These are phyloP conservation scores for Pseudoperonospora humuli DNA, from an alignment of 352 stramenopile genomes.

Conservation along the genomic window DNA sequence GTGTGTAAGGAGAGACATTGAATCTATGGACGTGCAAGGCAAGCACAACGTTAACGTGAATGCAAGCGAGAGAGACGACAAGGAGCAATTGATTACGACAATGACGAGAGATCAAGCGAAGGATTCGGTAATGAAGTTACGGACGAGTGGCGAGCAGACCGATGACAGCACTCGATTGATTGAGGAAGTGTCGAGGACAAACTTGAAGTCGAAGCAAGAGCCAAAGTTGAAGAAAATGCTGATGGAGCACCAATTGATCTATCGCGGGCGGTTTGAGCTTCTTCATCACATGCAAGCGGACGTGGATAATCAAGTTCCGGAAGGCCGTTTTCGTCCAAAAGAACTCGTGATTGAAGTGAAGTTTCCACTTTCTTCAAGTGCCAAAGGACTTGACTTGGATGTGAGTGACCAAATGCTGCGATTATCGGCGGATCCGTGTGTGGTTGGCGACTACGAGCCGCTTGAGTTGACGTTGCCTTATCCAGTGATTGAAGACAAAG, in stretches of 20 bases:
- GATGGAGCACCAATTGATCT: slow-evolving; percentile 54
- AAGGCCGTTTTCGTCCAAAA: slow-evolving; percentile 36
- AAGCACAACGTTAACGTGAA: too few species aligned
- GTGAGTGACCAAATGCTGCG: slow-evolving; percentile 47
- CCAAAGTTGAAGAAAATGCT: slow-evolving; percentile 18
- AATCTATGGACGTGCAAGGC: too few species aligned
- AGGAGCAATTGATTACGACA: slow-evolving; percentile 8
- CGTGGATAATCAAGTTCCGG: slow-evolving; percentile 21
- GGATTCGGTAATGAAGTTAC: slow-evolving; percentile 4
- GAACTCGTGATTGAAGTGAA: slow-evolving; percentile 60
- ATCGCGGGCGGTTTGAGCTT: slow-evolving; percentile 64
- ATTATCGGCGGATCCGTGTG: slow-evolving; percentile 15
- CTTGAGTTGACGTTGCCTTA: slow-evolving; percentile 64
- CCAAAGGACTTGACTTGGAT: slow-evolving; percentile 56
- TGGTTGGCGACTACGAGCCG: slow-evolving; percentile 32
- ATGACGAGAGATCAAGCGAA: slow-evolving; percentile 1
- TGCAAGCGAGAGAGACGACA: too few species aligned
- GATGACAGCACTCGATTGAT: slow-evolving; percentile 8
- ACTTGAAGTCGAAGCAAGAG: slow-evolving; percentile 2
- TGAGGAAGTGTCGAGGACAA: slow-evolving; percentile 15
- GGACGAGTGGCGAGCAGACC: slow-evolving; percentile 17
- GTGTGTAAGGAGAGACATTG: slow-evolving; percentile 42
- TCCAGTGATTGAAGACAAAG: slow-evolving; percentile 68
- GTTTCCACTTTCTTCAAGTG: slow-evolving; percentile 48
- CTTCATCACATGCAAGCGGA: slow-evolving; percentile 67